These are phyloP conservation scores for Setomelanomma holmii DNA, from an alignment of 2,329 filamentous ascomycete genomes.

Conservation along the genomic window DNA sequence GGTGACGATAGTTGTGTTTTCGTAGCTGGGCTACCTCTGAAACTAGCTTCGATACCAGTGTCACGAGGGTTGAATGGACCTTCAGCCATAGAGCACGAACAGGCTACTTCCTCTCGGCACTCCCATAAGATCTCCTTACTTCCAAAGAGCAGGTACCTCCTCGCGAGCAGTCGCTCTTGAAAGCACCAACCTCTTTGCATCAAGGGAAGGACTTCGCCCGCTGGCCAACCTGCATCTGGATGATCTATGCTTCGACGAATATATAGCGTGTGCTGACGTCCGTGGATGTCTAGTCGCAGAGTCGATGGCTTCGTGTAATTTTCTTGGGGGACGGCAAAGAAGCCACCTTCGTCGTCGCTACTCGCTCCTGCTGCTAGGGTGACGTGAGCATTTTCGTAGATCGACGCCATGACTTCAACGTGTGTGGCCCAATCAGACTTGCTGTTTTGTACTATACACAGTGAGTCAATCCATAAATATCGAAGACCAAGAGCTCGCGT, in stretches of 20 bases:
- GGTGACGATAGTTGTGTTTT: neutral
- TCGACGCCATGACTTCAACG: neutral
- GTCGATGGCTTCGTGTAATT: neutral
- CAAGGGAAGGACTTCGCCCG: neutral
- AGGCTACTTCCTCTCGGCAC: slow-evolving; percentile 1
- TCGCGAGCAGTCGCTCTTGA: slow-evolving; percentile 2
- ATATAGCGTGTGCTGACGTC: neutral
- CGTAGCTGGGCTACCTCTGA: neutral
- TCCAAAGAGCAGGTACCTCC: slow-evolving; percentile 4
- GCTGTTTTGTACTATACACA: slow-evolving; percentile 15
- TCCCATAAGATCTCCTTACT: slow-evolving; percentile 1
- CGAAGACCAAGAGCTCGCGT: neutral
- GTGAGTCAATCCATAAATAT: slow-evolving; percentile 14
- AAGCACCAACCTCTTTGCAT: slow-evolving; percentile 6
- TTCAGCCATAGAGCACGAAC: neutral
- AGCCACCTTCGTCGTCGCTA: slow-evolving; percentile 1
- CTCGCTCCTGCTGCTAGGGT: slow-evolving; percentile 4
- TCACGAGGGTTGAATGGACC: slow-evolving; percentile 1
- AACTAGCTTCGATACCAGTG: neutral
- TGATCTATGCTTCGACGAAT: neutral
- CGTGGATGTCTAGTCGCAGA: neutral
- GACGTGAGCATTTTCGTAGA: slow-evolving; percentile 1
- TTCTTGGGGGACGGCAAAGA: neutral
- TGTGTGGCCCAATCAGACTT: slow-evolving; percentile 1
- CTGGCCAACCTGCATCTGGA: neutral